Evolutionary conservation across 495 filamentous ascomycete species (phyloP), one percentile per base, ranked within the genome.

Genomic region (Aspergillus diversus): DNA sequence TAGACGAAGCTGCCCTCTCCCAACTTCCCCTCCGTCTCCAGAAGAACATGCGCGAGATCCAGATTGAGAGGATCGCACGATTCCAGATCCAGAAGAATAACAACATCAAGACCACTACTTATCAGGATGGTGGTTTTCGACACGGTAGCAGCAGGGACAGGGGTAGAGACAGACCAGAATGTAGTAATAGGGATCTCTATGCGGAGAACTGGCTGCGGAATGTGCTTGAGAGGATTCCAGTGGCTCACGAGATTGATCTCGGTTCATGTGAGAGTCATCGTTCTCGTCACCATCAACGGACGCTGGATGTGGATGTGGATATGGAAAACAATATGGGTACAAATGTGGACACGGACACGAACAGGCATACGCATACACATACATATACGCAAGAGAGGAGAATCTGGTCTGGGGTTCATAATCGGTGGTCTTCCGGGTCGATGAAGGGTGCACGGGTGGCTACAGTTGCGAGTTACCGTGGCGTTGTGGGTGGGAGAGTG

Each of bases 21-120:
- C 31, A 62, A 21, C 65, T 74, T 33, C 69, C 67, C n/a, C 16
- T 50, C 21, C 67, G 54, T 21, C 67, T 74, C 9, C 71, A 71
- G 33, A 51, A 57, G 31, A 70, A 63, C 58, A 71, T 74, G 67
- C 65, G 65, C 35, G 60, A 70, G 43, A 59, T 74, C 12, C 69
- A 74, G 8, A 31, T 56, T 5, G 71, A 74, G 62, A 63, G 67
- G 17, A 42, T 68, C n/a, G 43, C 31, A 8, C 60, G 64, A 33
- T 27, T 68, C 17, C 55, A 60, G 17, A 43, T 15, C 47, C 47
- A 61, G 48, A 53, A 63, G 16, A 46, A n/a, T 37, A 3, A n/a
- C 55, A 35, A 34, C 50, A 11, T 16, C 58, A 33, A 33, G 32
- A 5, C 17, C 33, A 57, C n/a, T 37, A 57, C 43, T 15, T 31